A percentile compares a stretch with the other conserved stretches of the same genome.
Evolutionary conservation across 495 filamentous ascomycete species (phyloP).

Genomic region (Durotheca rogersii): DNA sequence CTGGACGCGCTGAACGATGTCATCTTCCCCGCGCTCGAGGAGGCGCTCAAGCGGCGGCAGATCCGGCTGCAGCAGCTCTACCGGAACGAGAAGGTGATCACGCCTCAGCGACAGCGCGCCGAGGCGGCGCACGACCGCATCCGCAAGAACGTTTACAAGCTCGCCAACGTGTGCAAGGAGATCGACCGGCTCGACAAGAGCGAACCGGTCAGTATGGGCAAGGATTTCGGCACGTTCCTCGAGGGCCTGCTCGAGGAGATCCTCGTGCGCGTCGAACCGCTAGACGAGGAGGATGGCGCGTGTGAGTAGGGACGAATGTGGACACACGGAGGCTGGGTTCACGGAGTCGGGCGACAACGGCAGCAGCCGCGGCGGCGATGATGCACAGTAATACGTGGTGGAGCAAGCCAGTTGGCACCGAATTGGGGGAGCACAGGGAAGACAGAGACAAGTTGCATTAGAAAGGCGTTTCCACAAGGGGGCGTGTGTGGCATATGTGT

Average conservation of each 20-base stretch:
- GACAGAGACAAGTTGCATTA: no score
- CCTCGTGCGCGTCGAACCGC: slow-evolving; percentile 84
- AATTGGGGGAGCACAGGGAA: no score
- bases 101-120: slow-evolving; percentile 58
- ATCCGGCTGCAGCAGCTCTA: slow-evolving; percentile 60
- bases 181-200: slow-evolving; percentile 83
- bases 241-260: slow-evolving; percentile 94
- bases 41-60: slow-evolving; percentile 79
- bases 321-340: no score
- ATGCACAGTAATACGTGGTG: no score
- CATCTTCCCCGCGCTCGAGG: slow-evolving; percentile 85
- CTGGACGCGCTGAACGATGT: slow-evolving; percentile 72
- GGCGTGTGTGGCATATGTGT: no score
- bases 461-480: no score
- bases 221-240: slow-evolving; percentile 78
- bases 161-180: slow-evolving; percentile 74
- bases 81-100: slow-evolving; percentile 44
- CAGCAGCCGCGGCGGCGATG: no score
- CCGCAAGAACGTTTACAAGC: slow-evolving; percentile 71
- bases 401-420: no score
- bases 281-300: slow-evolving; percentile 62
- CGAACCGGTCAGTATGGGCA: slow-evolving; percentile 87
- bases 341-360: no score
- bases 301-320: no score
- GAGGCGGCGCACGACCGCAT: slow-evolving; percentile 82